phyloP scores from a whole-genome alignment of 2,329 filamentous ascomycete species.

The Fusarium anguioides region DNA sequence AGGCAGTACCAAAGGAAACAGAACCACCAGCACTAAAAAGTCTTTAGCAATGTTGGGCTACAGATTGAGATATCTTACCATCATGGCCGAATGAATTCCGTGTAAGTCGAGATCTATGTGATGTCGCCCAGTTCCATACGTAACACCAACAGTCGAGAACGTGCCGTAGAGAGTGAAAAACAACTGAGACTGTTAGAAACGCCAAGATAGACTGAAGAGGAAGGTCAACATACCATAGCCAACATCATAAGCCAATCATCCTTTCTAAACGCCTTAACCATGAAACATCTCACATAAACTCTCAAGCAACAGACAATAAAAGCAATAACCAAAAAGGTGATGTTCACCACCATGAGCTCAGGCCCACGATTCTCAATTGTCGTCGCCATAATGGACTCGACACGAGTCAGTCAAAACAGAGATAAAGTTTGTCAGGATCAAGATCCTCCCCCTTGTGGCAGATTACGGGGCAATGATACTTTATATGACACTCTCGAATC shows the following conservation, averaged over 20 bases:
- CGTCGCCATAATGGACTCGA: constrained; percentile 28
- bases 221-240: constrained; percentile 43
- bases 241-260: constrained; percentile 54
- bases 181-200: constrained; percentile 45
- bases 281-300: constrained; percentile 48
- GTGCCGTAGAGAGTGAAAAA: constrained; percentile 28
- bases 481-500: constrained; percentile 13
- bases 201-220: background rate
- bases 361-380: constrained; percentile 46
- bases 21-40: constrained; percentile 44
- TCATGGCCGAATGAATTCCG: constrained; percentile 45
- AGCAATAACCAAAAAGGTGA: constrained; percentile 43
- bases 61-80: constrained; percentile 39
- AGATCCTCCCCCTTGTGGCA: background rate
- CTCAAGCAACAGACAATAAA: constrained; percentile 45
- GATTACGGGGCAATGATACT: background rate
- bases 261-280: constrained; percentile 50
- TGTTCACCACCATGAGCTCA: constrained; percentile 49
- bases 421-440: constrained; percentile 15
- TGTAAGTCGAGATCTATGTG: constrained; percentile 42
- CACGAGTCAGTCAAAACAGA: background rate
- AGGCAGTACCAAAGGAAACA: constrained; percentile 46
- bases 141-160: constrained; percentile 43
- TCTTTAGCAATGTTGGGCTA: constrained; percentile 5
- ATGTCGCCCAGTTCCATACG: constrained; percentile 52